A percentile compares a stretch with the other conserved stretches of the same genome.
These are phyloP conservation scores for Lipomyces sp. DNA, from an alignment of 805 yeast genomes.

Conservation along the genomic window DNA sequence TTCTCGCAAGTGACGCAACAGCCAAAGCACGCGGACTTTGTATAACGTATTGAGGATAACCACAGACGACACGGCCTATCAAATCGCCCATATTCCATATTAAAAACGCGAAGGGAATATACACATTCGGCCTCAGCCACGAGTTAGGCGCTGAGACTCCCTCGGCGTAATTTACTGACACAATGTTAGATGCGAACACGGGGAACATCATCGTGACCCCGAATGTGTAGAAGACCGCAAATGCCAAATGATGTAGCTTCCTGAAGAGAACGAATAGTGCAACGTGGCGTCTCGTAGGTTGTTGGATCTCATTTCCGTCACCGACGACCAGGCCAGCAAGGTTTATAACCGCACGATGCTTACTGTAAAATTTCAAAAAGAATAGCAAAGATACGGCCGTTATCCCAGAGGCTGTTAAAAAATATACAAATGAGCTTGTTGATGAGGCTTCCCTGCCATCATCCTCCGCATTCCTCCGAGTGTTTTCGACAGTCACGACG, in stretches of 20 bases:
- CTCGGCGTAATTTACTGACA: constrained; percentile 53
- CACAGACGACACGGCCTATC: constrained; percentile 73
- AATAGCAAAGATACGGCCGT: constrained; percentile 51
- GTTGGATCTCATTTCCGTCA: constrained; percentile 28
- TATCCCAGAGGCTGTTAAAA: constrained; percentile 57
- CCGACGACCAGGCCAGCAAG: constrained; percentile 19
- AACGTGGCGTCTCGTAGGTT: constrained; percentile 48
- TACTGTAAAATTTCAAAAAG: constrained; percentile 47
- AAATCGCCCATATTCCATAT: constrained; percentile 92
- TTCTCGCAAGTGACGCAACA: constrained; percentile 27
- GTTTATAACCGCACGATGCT: constrained; percentile 37
- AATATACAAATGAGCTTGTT: constrained; percentile 47
- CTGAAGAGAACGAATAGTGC: constrained; percentile 65
- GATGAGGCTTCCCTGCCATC: constrained; percentile 10
- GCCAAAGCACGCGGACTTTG: constrained; percentile 23
- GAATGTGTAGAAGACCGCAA: constrained; percentile 75
- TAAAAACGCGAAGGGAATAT: constrained; percentile 77
- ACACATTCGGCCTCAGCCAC: constrained; percentile 46
- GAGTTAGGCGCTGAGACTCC: constrained; percentile 27
- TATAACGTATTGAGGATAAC: constrained; percentile 44
- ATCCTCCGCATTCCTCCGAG: constrained; percentile 10
- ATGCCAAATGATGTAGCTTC: constrained; percentile 65
- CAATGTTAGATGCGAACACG: constrained; percentile 78
- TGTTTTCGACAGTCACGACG: constrained; percentile 47
- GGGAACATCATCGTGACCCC: constrained; percentile 80